phyloP scores from a whole-genome alignment of 805 yeast species.

The Limtongia smithiae region DNA sequence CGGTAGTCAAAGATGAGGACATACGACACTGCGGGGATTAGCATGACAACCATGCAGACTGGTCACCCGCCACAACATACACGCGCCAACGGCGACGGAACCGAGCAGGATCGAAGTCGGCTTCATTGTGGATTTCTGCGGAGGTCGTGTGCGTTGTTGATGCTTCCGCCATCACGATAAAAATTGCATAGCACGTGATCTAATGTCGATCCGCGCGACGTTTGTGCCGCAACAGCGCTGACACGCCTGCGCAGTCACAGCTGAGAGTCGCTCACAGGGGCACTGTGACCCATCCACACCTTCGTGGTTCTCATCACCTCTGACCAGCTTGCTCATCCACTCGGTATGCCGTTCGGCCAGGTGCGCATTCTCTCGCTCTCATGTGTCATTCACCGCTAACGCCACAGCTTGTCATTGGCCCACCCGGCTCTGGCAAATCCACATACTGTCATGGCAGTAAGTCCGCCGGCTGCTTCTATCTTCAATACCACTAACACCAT shows the following conservation, averaged over 20 bases:
- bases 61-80: too few relatives aligned
- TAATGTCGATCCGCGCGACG: too few relatives aligned
- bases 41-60: background rate
- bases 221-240: too few relatives aligned
- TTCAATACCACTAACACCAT: background rate
- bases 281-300: background rate
- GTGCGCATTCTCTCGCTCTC: slow-evolving; percentile 8
- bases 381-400: too few relatives aligned
- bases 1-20: slow-evolving; percentile 87
- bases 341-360: slow-evolving; percentile 26
- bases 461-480: slow-evolving; percentile 6
- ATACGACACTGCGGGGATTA: slow-evolving; percentile 43
- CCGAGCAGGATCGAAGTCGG: slow-evolving; percentile 5
- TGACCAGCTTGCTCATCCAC: background rate
- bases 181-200: too few relatives aligned
- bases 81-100: slow-evolving; percentile 11
- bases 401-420: slow-evolving; percentile 95
- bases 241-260: too few relatives aligned
- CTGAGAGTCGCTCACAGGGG: too few relatives aligned
- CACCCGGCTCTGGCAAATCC: slow-evolving; percentile 97
- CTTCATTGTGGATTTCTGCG: too few relatives aligned
- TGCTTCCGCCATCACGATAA: background rate
- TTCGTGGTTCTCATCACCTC: background rate
- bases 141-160: too few relatives aligned
- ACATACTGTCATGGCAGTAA: slow-evolving; percentile 80